Percentiles rank a stretch among this genome's conserved stretches.
These are phyloP conservation scores for Tubosaeta brunneosetosa DNA, from an alignment of 768 basidiomycete species.

Conservation along the genomic window DNA sequence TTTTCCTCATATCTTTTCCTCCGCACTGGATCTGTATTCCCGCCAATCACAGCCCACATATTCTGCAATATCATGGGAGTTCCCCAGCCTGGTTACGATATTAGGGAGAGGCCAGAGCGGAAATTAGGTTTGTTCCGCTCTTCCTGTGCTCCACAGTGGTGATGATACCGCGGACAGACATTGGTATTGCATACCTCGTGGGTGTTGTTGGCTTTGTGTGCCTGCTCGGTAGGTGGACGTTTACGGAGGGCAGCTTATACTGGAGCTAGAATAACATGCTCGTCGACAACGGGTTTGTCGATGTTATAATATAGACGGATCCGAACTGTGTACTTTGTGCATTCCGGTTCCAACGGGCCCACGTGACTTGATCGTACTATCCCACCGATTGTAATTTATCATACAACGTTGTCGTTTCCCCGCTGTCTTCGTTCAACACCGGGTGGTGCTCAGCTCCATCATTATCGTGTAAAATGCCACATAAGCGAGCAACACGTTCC, in stretches of 20 bases:
- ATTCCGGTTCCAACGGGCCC: neutral
- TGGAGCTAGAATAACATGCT: constrained; percentile 30
- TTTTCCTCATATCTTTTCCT: constrained; percentile 83
- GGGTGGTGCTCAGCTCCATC: constrained; percentile 8
- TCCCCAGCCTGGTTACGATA: constrained; percentile 60
- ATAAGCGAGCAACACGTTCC: constrained; percentile 57
- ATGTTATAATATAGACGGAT: neutral
- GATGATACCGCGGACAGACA: constrained; percentile 37
- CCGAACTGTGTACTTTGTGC: neutral
- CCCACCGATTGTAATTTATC: neutral
- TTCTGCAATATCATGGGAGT: constrained; percentile 96
- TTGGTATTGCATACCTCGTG: constrained; percentile 48
- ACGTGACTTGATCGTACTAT: constrained; percentile 15
- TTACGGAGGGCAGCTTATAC: constrained; percentile 35
- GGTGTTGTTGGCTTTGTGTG: constrained; percentile 59
- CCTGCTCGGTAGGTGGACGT: constrained; percentile 52
- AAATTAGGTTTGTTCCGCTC: constrained; percentile 44
- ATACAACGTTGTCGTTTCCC: constrained; percentile 13
- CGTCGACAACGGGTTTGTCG: constrained; percentile 12
- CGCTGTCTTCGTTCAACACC: neutral
- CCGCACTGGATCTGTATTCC: constrained; percentile 76
- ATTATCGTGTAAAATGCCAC: constrained; percentile 49
- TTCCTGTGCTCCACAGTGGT: constrained; percentile 8
- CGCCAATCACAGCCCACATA: constrained; percentile 74
- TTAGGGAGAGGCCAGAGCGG: constrained; percentile 46